Percentiles rank a stretch among this genome's conserved stretches.
Conservation (phyloP, 2,329 filamentous ascomycete species). For the Fusarium transvaalense region DNA sequence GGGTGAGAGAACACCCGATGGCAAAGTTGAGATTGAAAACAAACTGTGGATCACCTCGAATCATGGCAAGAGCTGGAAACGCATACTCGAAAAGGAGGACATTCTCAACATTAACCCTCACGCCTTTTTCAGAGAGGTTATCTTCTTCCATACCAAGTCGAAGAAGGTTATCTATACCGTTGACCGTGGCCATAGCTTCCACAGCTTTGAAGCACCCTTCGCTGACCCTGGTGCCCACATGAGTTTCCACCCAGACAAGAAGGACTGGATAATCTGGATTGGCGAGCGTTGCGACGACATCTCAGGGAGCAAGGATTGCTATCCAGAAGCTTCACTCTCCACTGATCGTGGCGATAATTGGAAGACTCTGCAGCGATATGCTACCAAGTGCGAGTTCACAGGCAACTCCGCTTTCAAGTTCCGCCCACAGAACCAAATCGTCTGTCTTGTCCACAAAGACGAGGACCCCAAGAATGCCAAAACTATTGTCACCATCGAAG, state of each 20-base stretch:
- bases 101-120: conserved; percentile 82
- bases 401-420: conserved; percentile 70
- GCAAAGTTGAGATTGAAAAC: conserved; percentile 59
- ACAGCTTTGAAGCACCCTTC: conserved; percentile 78
- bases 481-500: conserved; percentile 80
- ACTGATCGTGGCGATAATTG: conserved; percentile 85
- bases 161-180: conserved; percentile 80
- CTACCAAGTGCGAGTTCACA: conserved; percentile 88
- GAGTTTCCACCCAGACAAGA: conserved; percentile 85
- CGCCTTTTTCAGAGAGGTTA: conserved; percentile 82
- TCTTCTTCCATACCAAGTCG: conserved; percentile 84
- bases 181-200: conserved; percentile 80
- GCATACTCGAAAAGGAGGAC: conserved; percentile 75
- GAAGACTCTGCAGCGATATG: conserved; percentile 79
- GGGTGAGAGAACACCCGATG: conserved; percentile 49
- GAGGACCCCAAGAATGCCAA: conserved; percentile 71
- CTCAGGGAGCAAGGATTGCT: conserved; percentile 69
- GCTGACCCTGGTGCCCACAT: conserved; percentile 63
- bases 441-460: conserved; percentile 69
- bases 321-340: conserved; percentile 80
- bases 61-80: conserved; percentile 89
- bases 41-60: conserved; percentile 80
- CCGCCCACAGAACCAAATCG: conserved; percentile 66
- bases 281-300: conserved; percentile 76
- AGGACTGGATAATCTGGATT: conserved; percentile 93